These are phyloP conservation scores for Gorgonomyces haynaldii DNA, from an alignment of 192 early-diverging fungal genomes.

Conservation along the genomic window DNA sequence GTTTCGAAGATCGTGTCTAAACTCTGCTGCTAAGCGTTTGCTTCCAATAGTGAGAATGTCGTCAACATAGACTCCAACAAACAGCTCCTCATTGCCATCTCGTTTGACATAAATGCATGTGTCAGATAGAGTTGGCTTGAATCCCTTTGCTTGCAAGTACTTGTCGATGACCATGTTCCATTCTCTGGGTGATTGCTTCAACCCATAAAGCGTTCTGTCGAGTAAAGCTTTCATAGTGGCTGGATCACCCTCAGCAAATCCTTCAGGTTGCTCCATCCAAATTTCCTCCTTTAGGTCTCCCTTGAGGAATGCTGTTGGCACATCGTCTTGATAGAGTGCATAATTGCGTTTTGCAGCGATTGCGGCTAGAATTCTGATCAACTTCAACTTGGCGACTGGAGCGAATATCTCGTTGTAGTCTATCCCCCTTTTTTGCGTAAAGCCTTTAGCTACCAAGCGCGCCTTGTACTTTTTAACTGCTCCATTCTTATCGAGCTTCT, in stretches of 20 bases:
- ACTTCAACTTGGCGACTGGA: constrained; percentile 20
- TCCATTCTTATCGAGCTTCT: constrained; percentile 17
- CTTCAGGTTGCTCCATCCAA: constrained; percentile 19
- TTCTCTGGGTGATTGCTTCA: constrained; percentile 9
- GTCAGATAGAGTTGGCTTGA: not conserved
- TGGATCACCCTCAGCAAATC: not conserved
- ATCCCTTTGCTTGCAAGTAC: not conserved
- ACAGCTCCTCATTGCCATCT: not conserved
- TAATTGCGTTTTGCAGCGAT: constrained; percentile 2
- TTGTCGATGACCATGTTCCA: constrained; percentile 3
- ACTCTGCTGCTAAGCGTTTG: not conserved
- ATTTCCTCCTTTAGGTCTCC: constrained; percentile 14
- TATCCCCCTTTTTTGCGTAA: constrained; percentile 18
- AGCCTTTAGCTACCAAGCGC: constrained; percentile 20
- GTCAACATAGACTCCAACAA: constrained; percentile 27
- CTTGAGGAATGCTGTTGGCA: constrained; percentile 22
- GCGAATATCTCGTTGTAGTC: constrained; percentile 29
- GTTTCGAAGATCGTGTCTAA: not conserved
- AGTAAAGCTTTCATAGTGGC: not conserved
- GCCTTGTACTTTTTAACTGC: constrained; percentile 15
- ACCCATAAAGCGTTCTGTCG: constrained; percentile 12
- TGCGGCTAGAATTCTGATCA: constrained; percentile 10
- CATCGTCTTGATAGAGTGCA: constrained; percentile 20
- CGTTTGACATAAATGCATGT: constrained; percentile 8
- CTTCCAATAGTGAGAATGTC: constrained; percentile 15